These are phyloP conservation scores for Leishmania mexicana DNA, from an alignment of 208 protist genomes.

Conservation along the genomic window DNA sequence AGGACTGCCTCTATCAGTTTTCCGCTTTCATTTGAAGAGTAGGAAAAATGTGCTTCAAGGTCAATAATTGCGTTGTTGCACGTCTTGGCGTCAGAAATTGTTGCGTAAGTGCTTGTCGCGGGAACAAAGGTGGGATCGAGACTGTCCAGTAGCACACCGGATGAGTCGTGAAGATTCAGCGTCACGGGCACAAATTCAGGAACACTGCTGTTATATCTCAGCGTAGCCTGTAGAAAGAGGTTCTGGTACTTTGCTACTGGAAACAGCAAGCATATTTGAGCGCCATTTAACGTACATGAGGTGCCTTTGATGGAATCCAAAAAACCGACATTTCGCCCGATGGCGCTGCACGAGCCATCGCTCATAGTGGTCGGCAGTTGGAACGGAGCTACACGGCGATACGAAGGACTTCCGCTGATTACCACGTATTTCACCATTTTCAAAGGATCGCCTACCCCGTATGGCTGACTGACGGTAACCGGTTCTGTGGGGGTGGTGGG, in stretches of 20 bases:
- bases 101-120: slow-evolving; percentile 25
- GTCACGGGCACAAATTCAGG: slow-evolving; percentile 32
- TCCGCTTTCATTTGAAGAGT: slow-evolving; percentile 33
- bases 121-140: slow-evolving; percentile 29
- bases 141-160: slow-evolving; percentile 32
- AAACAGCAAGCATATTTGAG: slow-evolving; percentile 48
- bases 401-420: slow-evolving; percentile 15
- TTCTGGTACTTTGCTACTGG: slow-evolving; percentile 44
- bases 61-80: slow-evolving; percentile 60
- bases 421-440: slow-evolving; percentile 30
- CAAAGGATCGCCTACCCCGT: slow-evolving; percentile 36
- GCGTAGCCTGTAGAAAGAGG: slow-evolving; percentile 45
- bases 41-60: slow-evolving; percentile 36
- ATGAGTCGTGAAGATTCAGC: slow-evolving; percentile 38
- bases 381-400: slow-evolving; percentile 41
- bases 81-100: slow-evolving; percentile 29
- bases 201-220: slow-evolving; percentile 8
- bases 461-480: slow-evolving; percentile 5
- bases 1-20: slow-evolving; percentile 33
- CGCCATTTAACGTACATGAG: slow-evolving; percentile 49
- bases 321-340: slow-evolving; percentile 45
- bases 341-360: slow-evolving; percentile 47
- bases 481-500: not conserved
- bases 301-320: slow-evolving; percentile 54
- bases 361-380: slow-evolving; percentile 35